Percentiles rank a stretch among this genome's conserved stretches.
Evolutionary conservation across 305 asterid species (phyloP).

Genomic region (Fraxinus xanthoxyloides): DNA sequence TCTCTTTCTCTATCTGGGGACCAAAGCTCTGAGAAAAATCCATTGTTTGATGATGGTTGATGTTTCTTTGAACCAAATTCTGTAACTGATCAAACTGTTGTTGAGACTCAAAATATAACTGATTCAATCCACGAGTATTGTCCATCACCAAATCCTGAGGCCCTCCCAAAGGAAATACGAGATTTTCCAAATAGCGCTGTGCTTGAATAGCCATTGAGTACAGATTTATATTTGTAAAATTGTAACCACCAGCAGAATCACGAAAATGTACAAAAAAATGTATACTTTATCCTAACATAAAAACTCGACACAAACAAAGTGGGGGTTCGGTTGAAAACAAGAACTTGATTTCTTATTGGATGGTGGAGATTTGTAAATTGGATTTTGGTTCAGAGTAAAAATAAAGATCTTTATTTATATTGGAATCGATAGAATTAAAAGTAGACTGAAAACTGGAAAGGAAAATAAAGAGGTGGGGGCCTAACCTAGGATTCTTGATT

Average conservation of each 20-base stretch:
- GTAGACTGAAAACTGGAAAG: conserved; percentile 21
- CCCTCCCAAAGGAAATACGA: conserved; percentile 30
- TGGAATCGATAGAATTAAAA: conserved; percentile 20
- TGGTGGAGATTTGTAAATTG: conserved; percentile 6
- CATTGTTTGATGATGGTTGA: conserved; percentile 15
- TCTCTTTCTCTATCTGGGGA: conserved; percentile 38
- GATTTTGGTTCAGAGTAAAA: background rate
- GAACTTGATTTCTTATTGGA: conserved; percentile 21
- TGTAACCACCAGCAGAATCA: background rate
- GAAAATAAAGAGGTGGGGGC: background rate
- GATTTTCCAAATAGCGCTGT: conserved; percentile 44
- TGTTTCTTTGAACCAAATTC: conserved; percentile 1
- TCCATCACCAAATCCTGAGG: conserved; percentile 33
- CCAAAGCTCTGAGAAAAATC: conserved; percentile 24
- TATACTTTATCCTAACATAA: background rate
- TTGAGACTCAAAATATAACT: conserved; percentile 20
- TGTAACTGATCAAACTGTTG: conserved; percentile 24
- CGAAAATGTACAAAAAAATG: background rate
- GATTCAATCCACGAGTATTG: conserved; percentile 36
- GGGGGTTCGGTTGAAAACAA: conserved; percentile 24
- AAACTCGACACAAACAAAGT: background rate
- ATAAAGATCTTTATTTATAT: conserved; percentile 23
- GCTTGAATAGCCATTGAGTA: conserved; percentile 61
- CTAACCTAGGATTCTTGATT: conserved; percentile 35
- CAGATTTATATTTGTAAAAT: background rate